Evolutionary conservation across 306 rosid species (phyloP).

Genomic region (Betula pendula): DNA sequence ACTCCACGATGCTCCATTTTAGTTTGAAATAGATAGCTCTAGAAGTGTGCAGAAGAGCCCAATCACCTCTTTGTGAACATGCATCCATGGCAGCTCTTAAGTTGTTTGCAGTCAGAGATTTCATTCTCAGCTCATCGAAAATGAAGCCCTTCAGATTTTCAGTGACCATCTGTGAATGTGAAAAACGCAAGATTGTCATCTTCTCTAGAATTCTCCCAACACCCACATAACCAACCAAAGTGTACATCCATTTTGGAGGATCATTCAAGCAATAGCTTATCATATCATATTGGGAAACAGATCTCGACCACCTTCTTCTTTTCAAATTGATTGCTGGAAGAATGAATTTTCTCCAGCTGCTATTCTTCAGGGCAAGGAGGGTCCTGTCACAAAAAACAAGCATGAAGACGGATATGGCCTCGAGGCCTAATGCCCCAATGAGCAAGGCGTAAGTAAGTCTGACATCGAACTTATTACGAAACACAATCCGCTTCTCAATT

Average conservation of each 20-base stretch:
- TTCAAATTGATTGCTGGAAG: background rate
- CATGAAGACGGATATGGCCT: background rate
- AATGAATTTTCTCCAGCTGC: background rate
- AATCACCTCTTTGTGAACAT: constrained; percentile 28
- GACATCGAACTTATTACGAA: background rate
- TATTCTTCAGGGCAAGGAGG: background rate
- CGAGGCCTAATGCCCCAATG: constrained; percentile 15
- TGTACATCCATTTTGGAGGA: background rate
- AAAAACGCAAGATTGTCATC: background rate
- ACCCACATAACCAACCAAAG: background rate
- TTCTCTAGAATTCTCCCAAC: background rate
- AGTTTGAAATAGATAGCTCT: background rate
- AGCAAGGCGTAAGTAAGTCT: constrained; percentile 21
- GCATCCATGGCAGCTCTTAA: background rate
- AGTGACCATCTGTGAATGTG: background rate
- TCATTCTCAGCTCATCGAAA: constrained; percentile 14
- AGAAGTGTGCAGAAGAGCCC: constrained; percentile 19
- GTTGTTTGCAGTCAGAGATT: background rate
- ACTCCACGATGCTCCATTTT: constrained; percentile 29
- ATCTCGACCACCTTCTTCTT: constrained; percentile 20
- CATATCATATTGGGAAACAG: constrained; percentile 28
- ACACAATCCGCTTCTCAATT: background rate
- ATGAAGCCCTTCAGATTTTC: background rate
- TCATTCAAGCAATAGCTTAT: constrained; percentile 18
- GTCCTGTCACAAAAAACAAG: constrained; percentile 21